phyloP scores from a whole-genome alignment of 192 early-diverging fungal genomes.

The Dissophora globulifera region DNA sequence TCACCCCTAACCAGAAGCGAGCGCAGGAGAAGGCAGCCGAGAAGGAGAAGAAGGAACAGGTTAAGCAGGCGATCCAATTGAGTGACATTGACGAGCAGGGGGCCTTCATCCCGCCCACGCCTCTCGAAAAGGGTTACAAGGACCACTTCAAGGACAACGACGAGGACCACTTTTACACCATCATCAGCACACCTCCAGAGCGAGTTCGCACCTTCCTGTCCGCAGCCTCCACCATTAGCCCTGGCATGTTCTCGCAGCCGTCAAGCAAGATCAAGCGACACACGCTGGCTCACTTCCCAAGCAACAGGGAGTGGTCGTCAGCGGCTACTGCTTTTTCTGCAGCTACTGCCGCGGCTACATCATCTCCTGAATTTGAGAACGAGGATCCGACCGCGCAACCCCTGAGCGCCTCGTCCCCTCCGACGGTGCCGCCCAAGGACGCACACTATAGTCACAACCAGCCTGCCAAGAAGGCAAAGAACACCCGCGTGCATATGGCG shows the following conservation, averaged over 20 bases:
- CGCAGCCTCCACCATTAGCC: slow-evolving; percentile 34
- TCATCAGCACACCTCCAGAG: slow-evolving; percentile 29
- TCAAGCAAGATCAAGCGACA: slow-evolving; percentile 28
- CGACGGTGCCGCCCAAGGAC: slow-evolving; percentile 32
- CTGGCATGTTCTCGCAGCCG: slow-evolving; percentile 28
- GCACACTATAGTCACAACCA: slow-evolving; percentile 1
- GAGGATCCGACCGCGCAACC: slow-evolving; percentile 1
- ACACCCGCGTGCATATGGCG: slow-evolving; percentile 17
- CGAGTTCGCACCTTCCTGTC: slow-evolving; percentile 25
- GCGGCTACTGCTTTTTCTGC: slow-evolving; percentile 4
- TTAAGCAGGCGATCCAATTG: slow-evolving; percentile 30
- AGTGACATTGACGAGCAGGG: slow-evolving; percentile 27
- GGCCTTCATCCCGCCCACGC: slow-evolving; percentile 25
- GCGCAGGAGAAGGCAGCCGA: slow-evolving; percentile 12
- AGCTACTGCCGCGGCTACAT: background rate
- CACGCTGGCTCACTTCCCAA: background rate
- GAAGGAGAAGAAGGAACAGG: slow-evolving; percentile 23
- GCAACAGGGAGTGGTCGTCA: slow-evolving; percentile 15
- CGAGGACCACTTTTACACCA: slow-evolving; percentile 18
- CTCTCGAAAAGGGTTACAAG: slow-evolving; percentile 4
- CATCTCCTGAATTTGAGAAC: slow-evolving; percentile 1
- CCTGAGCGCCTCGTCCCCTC: background rate
- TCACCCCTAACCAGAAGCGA: background rate
- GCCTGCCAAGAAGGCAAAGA: slow-evolving; percentile 1
- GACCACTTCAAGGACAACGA: slow-evolving; percentile 12